phyloP scores from a whole-genome alignment of 352 stramenopile species.

The Globisporangium parvum region DNA sequence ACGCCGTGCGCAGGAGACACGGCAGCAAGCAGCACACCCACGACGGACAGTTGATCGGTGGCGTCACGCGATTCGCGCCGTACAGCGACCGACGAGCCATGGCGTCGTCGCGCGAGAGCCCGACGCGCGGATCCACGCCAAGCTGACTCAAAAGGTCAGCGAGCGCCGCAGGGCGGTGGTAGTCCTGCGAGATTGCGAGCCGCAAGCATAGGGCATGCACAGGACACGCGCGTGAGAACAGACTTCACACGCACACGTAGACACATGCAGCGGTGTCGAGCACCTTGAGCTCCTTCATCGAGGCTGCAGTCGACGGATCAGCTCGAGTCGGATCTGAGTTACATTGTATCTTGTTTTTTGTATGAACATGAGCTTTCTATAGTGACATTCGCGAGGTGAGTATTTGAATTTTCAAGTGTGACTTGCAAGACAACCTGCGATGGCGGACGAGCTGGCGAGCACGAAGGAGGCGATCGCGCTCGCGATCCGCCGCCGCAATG shows the following conservation, averaged over 20 bases:
- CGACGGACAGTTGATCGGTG: conserved; percentile 89
- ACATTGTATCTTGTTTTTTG: no score
- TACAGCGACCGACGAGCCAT: conserved; percentile 60
- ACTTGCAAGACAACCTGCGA: no score
- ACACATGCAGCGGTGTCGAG: neutral
- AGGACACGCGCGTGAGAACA: no score
- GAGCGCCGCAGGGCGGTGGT: conserved; percentile 29
- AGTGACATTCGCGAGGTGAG: no score
- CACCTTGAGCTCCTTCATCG: conserved; percentile 21
- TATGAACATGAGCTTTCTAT: no score
- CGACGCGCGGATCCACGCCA: conserved; percentile 42
- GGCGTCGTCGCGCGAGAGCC: conserved; percentile 67
- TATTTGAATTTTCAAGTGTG: no score
- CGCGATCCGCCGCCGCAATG: conserved; percentile 13
- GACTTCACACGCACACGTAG: neutral
- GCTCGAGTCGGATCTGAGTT: no score
- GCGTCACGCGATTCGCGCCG: conserved; percentile 87
- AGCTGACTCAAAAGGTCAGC: conserved; percentile 61
- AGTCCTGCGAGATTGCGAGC: conserved; percentile 17
- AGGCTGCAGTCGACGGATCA: no score
- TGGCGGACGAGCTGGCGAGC: neutral
- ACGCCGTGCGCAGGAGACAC: conserved; percentile 87
- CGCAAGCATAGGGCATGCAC: neutral
- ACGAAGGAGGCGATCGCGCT: conserved; percentile 15
- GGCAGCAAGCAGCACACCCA: conserved; percentile 93